phyloP scores from a whole-genome alignment of 108 stramenopile genomes.

The Nannochloropsis salina region DNA sequence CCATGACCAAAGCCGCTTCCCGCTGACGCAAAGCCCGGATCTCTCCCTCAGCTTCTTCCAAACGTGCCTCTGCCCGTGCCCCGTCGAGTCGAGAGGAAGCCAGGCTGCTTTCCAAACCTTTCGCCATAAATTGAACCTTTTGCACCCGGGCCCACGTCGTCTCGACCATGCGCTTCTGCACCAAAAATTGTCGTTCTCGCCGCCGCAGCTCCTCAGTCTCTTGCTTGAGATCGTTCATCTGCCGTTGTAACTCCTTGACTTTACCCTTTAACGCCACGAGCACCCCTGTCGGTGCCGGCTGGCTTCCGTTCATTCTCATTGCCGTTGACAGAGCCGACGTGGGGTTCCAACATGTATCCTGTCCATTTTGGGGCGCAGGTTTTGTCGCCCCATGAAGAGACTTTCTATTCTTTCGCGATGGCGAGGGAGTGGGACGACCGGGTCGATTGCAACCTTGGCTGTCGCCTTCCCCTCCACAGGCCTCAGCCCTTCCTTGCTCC shows the following conservation, averaged over 20 bases:
- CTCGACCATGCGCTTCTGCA: conserved; percentile 1
- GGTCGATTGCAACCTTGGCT: no score
- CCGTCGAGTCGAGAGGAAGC: background rate
- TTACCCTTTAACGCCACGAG: background rate
- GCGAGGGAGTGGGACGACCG: no score
- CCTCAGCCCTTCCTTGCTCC: background rate
- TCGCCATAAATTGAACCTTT: background rate
- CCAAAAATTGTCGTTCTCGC: background rate
- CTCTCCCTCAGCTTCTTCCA: conserved; percentile 9
- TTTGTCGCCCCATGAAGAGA: no score
- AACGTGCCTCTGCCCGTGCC: background rate
- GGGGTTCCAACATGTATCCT: no score
- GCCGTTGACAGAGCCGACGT: no score
- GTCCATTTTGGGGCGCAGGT: no score
- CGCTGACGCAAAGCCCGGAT: background rate
- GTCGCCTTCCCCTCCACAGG: background rate
- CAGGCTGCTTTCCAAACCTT: background rate
- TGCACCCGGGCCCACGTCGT: background rate
- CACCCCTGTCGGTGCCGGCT: background rate
- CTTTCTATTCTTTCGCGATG: no score
- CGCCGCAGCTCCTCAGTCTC: conserved; percentile 11
- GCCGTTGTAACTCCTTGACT: background rate
- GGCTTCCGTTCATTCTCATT: no score
- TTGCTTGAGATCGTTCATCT: background rate
- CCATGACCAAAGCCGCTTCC: background rate